Conservation (phyloP, 2,329 filamentous ascomycete species). For the Leptosphaerulina australis region DNA sequence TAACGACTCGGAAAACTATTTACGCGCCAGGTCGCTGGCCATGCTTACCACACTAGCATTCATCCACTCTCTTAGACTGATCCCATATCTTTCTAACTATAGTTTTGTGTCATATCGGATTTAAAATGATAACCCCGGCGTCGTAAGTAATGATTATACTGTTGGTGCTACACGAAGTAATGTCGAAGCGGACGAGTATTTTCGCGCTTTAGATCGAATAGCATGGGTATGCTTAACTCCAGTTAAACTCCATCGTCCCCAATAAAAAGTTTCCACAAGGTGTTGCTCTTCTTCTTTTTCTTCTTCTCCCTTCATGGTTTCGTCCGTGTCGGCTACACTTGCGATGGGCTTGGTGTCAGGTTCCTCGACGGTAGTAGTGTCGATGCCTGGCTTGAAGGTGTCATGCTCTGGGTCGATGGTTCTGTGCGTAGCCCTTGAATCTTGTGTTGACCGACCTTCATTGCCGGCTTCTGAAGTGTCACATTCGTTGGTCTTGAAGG, state of each 20-base stretch:
- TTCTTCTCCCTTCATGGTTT: not conserved
- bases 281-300: not conserved
- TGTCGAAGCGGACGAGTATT: not conserved
- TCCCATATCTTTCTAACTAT: too few relatives aligned
- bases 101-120: not conserved
- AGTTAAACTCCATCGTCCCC: not conserved
- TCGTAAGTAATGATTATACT: not conserved
- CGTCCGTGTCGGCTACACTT: conserved; percentile 7
- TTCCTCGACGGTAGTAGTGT: conserved; percentile 6
- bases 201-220: not conserved
- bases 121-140: not conserved
- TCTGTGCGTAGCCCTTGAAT: not conserved
- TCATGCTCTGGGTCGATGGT: conserved; percentile 8
- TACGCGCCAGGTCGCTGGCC: too few relatives aligned
- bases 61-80: too few relatives aligned
- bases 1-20: too few relatives aligned
- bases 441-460: conserved; percentile 1
- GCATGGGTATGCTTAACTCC: not conserved
- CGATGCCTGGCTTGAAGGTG: conserved; percentile 10
- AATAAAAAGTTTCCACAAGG: too few relatives aligned
- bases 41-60: too few relatives aligned
- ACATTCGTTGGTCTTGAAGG: conserved; percentile 10
- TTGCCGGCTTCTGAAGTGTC: conserved; percentile 6
- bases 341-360: conserved; percentile 3
- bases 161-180: not conserved